Percentiles rank a stretch among this genome's conserved stretches.
Conservation (phyloP, 805 yeast genomes). For the Ogataea pignaliae region DNA sequence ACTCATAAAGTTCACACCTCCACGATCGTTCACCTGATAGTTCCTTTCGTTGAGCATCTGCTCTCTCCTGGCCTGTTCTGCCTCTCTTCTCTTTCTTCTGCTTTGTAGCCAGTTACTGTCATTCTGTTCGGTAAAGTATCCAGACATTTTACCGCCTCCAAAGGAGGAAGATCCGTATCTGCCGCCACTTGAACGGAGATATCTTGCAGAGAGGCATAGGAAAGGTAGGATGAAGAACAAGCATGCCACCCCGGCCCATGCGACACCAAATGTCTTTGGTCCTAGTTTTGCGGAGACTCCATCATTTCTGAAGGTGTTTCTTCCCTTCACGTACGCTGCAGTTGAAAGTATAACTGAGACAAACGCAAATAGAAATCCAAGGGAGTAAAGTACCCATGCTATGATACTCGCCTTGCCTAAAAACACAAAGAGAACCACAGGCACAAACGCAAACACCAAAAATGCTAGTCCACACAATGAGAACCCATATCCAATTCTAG, state of each 20-base stretch:
- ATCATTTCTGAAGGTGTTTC: conserved; percentile 39
- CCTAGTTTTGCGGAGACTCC: conserved; percentile 44
- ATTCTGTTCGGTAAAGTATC: background rate
- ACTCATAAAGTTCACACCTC: conserved; percentile 13
- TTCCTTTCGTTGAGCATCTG: conserved; percentile 1
- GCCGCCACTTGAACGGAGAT: background rate
- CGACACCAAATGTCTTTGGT: conserved; percentile 48
- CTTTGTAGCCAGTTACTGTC: conserved; percentile 4
- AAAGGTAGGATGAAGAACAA: conserved; percentile 10
- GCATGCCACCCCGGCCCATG: conserved; percentile 51
- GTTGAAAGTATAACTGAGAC: conserved; percentile 48
- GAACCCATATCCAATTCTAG: conserved; percentile 68
- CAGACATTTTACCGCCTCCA: conserved; percentile 1
- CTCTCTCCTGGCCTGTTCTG: background rate
- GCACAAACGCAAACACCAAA: conserved; percentile 43
- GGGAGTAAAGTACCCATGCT: conserved; percentile 14
- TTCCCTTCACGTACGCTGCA: conserved; percentile 52
- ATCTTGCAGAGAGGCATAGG: background rate
- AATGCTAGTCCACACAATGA: conserved; percentile 54
- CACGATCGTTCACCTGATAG: background rate
- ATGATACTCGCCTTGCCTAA: background rate
- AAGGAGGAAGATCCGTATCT: background rate
- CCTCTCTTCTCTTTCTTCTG: conserved; percentile 8
- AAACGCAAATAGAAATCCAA: conserved; percentile 41
- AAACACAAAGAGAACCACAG: conserved; percentile 20